These are phyloP conservation scores for Dichomitus squalens DNA, from an alignment of 1,284 basidiomycete species.

Conservation along the genomic window DNA sequence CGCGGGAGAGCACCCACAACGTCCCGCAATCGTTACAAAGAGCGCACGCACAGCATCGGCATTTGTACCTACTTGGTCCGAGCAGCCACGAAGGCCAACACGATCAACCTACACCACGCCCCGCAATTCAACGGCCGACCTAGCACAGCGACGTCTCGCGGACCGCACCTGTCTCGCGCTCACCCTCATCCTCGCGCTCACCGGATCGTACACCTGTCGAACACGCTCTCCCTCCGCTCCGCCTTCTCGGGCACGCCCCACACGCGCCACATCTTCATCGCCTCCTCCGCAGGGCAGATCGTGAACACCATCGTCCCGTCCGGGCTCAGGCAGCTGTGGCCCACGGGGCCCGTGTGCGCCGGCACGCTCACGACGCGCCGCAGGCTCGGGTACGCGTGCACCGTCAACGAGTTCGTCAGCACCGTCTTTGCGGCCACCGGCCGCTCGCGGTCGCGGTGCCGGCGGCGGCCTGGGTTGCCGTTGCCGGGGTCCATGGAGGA, in stretches of 20 bases:
- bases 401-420: slow-evolving; percentile 51
- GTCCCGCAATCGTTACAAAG: not conserved
- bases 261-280: slow-evolving; percentile 46
- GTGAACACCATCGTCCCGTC: slow-evolving; percentile 42
- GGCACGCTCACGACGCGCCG: slow-evolving; percentile 36
- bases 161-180: too few relatives aligned
- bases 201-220: slow-evolving; percentile 32
- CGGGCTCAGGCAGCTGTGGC: slow-evolving; percentile 39
- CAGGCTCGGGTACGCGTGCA: slow-evolving; percentile 47
- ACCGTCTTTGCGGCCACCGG: slow-evolving; percentile 33
- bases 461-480: too few relatives aligned
- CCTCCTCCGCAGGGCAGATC: slow-evolving; percentile 41
- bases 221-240: slow-evolving; percentile 31
- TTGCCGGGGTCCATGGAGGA: too few relatives aligned
- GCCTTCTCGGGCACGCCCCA: slow-evolving; percentile 34
- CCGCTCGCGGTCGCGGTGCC: slow-evolving; percentile 19
- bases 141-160: too few relatives aligned
- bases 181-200: slow-evolving; percentile 8
- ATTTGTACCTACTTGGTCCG: not conserved
- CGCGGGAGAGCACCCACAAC: not conserved
- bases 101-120: not conserved
- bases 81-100: not conserved
- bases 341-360: slow-evolving; percentile 38
- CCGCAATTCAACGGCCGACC: too few relatives aligned
- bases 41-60: slow-evolving; percentile 9